Evolutionary conservation across 768 basidiomycete species (phyloP).

Genomic region (Mycena rebaudengoi): DNA sequence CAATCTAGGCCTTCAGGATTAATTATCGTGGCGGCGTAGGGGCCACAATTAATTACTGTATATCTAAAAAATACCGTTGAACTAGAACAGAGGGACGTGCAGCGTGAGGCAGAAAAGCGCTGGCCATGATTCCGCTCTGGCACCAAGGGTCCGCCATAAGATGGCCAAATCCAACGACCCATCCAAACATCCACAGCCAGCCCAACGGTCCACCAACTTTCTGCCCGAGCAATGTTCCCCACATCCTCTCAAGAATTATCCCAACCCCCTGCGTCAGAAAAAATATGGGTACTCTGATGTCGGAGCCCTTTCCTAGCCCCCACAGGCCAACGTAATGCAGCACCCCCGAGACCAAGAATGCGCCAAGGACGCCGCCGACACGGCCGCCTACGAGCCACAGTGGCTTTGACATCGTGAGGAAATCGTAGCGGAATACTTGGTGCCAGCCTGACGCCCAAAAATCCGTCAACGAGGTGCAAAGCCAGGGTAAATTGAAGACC

Average conservation of each 20-base stretch:
- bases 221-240: constrained; percentile 51
- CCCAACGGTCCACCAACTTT: constrained; percentile 59
- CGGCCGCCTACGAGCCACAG: constrained; percentile 54
- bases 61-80: too few relatives aligned
- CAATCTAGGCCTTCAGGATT: too few relatives aligned
- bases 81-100: constrained; percentile 41
- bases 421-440: constrained; percentile 67
- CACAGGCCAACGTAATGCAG: constrained; percentile 67
- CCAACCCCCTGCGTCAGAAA: constrained; percentile 68
- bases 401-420: constrained; percentile 55
- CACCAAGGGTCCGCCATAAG: constrained; percentile 61
- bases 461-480: constrained; percentile 62
- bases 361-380: constrained; percentile 59
- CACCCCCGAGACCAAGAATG: constrained; percentile 65
- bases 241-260: constrained; percentile 56
- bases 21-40: too few relatives aligned
- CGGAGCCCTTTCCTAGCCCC: constrained; percentile 63
- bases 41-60: too few relatives aligned
- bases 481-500: constrained; percentile 65
- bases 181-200: constrained; percentile 58
- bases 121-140: constrained; percentile 50
- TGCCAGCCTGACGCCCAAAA: constrained; percentile 77
- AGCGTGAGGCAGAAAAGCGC: constrained; percentile 45
- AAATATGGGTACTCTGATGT: constrained; percentile 57
- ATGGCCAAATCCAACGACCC: constrained; percentile 58